Percentiles rank a stretch among this genome's conserved stretches.
Conservation (phyloP, 805 yeast genomes). For the Brettanomyces nanus region DNA sequence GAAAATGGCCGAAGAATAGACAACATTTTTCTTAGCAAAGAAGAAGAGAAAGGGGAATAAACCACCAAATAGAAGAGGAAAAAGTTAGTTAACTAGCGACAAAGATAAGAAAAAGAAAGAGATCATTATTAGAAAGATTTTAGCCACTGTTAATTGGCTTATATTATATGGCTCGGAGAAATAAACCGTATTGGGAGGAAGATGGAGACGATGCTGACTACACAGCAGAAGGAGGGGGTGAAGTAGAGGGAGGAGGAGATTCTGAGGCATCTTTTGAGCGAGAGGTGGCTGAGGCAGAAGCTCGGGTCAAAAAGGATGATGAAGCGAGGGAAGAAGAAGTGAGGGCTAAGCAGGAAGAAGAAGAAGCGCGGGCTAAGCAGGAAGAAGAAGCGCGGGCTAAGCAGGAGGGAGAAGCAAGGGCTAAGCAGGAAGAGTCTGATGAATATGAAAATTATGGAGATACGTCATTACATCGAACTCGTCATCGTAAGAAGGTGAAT, state of each 20-base stretch:
- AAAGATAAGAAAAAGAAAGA: no score
- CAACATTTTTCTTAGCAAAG: no score
- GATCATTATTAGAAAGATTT: no score
- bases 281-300: constrained; percentile 9
- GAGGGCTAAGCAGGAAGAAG: constrained; percentile 11
- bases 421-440: constrained; percentile 7
- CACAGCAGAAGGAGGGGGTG: background rate
- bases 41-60: no score
- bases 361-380: background rate
- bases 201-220: background rate
- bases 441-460: constrained; percentile 18
- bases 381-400: background rate
- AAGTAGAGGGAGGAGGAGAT: constrained; percentile 9
- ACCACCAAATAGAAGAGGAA: no score
- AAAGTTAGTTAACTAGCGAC: no score
- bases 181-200: background rate
- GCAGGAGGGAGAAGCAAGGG: background rate
- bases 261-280: constrained; percentile 19
- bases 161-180: background rate
- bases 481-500: constrained; percentile 24
- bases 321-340: constrained; percentile 19
- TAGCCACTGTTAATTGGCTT: no score
- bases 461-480: constrained; percentile 14
- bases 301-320: constrained; percentile 7
- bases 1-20: no score